phyloP scores from a whole-genome alignment of 306 rosid genomes.

The Elaeagnus macrophylla region DNA sequence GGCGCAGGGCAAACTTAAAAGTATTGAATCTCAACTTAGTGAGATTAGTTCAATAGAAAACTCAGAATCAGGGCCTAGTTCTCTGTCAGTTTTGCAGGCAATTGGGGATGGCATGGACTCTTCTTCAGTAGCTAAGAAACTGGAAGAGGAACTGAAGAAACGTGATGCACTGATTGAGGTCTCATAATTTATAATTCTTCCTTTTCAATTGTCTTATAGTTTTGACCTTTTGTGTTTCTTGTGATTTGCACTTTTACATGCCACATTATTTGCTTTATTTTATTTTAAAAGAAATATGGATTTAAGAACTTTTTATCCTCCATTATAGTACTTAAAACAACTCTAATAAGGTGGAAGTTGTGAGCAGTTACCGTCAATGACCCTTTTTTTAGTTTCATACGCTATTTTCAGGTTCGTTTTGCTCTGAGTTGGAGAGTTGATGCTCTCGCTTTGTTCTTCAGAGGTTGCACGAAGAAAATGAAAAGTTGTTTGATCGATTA shows the following conservation, averaged over 20 bases:
- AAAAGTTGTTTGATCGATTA: slow-evolving; percentile 81
- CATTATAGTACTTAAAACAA: too few species aligned
- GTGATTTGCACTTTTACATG: too few species aligned
- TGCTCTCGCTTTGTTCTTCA: slow-evolving; percentile 26
- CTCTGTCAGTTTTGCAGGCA: slow-evolving; percentile 37
- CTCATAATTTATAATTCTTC: too few species aligned
- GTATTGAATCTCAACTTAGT: slow-evolving; percentile 57
- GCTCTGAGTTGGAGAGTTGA: slow-evolving; percentile 3
- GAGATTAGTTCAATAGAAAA: slow-evolving; percentile 40
- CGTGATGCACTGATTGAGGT: slow-evolving; percentile 98
- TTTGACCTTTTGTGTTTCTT: too few species aligned
- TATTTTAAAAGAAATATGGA: too few species aligned
- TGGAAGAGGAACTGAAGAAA: slow-evolving; percentile 93
- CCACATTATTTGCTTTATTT: too few species aligned
- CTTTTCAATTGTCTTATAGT: too few species aligned
- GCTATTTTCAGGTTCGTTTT: too few species aligned
- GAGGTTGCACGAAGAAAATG: slow-evolving; percentile 99
- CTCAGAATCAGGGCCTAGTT: slow-evolving; percentile 30
- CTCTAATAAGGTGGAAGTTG: too few species aligned
- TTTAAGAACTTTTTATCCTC: too few species aligned
- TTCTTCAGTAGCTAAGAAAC: slow-evolving; percentile 62
- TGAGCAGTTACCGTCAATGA: too few species aligned
- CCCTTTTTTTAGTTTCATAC: too few species aligned
- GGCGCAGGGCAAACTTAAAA: slow-evolving; percentile 54
- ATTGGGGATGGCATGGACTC: slow-evolving; percentile 53